These are phyloP conservation scores for Huiozyma sinensis DNA, from an alignment of 805 yeast genomes.

Conservation along the genomic window DNA sequence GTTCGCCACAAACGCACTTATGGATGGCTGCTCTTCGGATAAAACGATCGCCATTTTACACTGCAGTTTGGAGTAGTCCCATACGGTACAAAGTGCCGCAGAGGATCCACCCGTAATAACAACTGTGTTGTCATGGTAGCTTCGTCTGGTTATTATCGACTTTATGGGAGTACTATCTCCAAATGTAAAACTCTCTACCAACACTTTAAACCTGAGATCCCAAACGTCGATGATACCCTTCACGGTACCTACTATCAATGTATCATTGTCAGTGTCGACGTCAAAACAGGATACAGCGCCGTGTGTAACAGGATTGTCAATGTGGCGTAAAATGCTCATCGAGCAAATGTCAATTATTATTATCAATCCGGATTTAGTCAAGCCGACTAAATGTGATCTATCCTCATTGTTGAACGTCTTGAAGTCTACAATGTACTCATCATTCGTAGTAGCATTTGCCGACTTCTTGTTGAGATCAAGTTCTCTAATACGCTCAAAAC, in stretches of 20 bases:
- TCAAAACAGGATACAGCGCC: slow-evolving; percentile 59
- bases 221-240: slow-evolving; percentile 68
- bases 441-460: slow-evolving; percentile 3
- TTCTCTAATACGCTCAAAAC: slow-evolving; percentile 14
- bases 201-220: slow-evolving; percentile 63
- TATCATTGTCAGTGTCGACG: slow-evolving; percentile 40
- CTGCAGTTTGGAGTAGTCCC: slow-evolving; percentile 61
- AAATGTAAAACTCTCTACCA: slow-evolving; percentile 54
- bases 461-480: slow-evolving; percentile 8
- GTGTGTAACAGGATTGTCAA: slow-evolving; percentile 48
- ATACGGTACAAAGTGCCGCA: slow-evolving; percentile 49
- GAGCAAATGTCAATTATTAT: slow-evolving; percentile 47
- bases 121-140: slow-evolving; percentile 29
- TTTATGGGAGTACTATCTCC: slow-evolving; percentile 40
- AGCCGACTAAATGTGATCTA: slow-evolving; percentile 35
- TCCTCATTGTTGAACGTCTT: slow-evolving; percentile 33
- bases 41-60: slow-evolving; percentile 38
- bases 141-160: slow-evolving; percentile 26
- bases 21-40: slow-evolving; percentile 16
- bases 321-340: slow-evolving; percentile 33
- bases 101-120: slow-evolving; percentile 61
- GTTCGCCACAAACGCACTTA: slow-evolving; percentile 11
- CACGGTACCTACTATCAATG: slow-evolving; percentile 68
- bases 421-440: slow-evolving; percentile 36
- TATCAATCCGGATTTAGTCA: slow-evolving; percentile 45